Evolutionary conservation across 306 rosid genomes (phyloP), one percentile per base, ranked within the genome.

Genomic region (Pterocarpus macrocarpus): DNA sequence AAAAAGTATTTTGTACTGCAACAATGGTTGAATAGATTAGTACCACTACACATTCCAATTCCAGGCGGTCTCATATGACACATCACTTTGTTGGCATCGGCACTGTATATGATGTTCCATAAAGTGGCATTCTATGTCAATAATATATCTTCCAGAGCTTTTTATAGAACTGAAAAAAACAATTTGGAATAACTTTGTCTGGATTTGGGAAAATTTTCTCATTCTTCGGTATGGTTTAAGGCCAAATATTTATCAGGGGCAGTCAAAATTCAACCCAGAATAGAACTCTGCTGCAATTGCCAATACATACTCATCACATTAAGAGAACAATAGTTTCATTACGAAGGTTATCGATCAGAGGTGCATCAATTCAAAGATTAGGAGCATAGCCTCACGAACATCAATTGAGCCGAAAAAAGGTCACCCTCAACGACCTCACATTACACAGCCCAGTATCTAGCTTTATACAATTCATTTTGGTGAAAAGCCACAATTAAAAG

Each of bases 381-480:
- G 49, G 32, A 45, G 73, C 55, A 15, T n/a, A 38, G 69, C 69
- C 32, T 15, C 10, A 30, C n/a, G 53, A 47, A 47, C 8, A 47
- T 47, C 4, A 62, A 43, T 43, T 1, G 22, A 17, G 3, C n/a
- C 6, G n/a, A 61, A 61, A 32, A 8, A 15, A 9, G n/a, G 65
- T 3, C 53, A 47, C 13, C 53, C 53, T 47, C 14, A 47, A 13
- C 53, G 0, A 10, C 53, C n/a, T 47, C 53, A 47, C 15, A 47
- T 47, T 47, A 47, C 3, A 73, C 58, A 39, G 68, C 32, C 7
- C 34, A 10, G 4, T 49, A 11, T 35, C 38, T 15, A 49, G 57
- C 38, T 47, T 30, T 41, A 15, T 44, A 53, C 76, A 65, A 83
- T 78, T 47, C 83, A 28, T 3, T 8, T 55, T 55, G 39, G 43